Evolutionary conservation across 2,329 filamentous ascomycete species (phyloP), one percentile per base, ranked within the genome.

Genomic region (Fusarium irregulare): DNA sequence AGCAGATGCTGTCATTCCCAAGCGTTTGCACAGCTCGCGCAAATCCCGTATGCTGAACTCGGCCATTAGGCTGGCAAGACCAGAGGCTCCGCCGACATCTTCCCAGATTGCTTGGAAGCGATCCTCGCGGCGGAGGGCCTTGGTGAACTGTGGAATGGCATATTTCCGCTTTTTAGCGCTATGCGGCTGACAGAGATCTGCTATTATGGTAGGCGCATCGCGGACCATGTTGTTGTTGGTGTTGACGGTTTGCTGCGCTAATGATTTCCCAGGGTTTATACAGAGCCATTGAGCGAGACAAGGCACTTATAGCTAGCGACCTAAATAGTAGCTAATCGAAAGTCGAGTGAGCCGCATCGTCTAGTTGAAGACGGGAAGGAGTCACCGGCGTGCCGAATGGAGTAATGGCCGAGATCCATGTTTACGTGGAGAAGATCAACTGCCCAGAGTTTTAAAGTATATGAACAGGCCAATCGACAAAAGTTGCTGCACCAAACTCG

Each of bases 21-120:
- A 64, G 16, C 30, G 32, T 8, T 53, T 66, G 30, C 73, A 77
- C 6, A 75, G 20, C 7, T 25, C 4, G 7, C 60, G 57, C 0
- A 77, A 61, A 23, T 76, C 74, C 23, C 46, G 45, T 18, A 76
- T 61, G 56, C 75, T 76, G 46, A 76, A 73, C n/a, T 72, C 63
- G 23, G 64, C 58, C 74, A 76, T 75, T 25, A 75, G 34, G 5
- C 14, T 32, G 30, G 64, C 67, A 9, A 76, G 55, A 2, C 74
- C 75, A 21, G 51, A 4, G 7, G 75, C 75, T 4, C 70, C 66
- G 18, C 70, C 75, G 4, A 68, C 23, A 45, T 73, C 70, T 18
- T 71, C 60, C 75, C 75, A 76, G 34, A 46, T 30, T 16, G 55
- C 46, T 20, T 65, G 68, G 41, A 76, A 76, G 13, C 51, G 56